These are phyloP conservation scores for Brettanomyces sp. DNA, from an alignment of 805 yeast genomes.

Conservation along the genomic window DNA sequence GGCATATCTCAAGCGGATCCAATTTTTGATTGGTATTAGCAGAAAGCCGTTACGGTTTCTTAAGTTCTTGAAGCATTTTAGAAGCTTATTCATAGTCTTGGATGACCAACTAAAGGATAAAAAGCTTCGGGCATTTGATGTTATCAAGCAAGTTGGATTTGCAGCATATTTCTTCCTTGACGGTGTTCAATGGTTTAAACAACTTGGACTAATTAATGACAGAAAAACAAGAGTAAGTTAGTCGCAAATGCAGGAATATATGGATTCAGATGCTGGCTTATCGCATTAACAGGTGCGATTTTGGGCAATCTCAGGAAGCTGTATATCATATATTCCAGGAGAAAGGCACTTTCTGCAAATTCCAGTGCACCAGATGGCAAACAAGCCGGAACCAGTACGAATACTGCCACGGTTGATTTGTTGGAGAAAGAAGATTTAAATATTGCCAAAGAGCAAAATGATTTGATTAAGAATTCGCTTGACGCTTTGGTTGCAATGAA, in stretches of 20 bases:
- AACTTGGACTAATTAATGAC: slow-evolving; percentile 44
- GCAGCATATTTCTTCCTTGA: slow-evolving; percentile 58
- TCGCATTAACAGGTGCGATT: slow-evolving; percentile 57
- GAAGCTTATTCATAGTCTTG: slow-evolving; percentile 55
- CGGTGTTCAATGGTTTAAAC: slow-evolving; percentile 50
- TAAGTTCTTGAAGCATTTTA: slow-evolving; percentile 68
- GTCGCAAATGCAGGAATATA: slow-evolving; percentile 37
- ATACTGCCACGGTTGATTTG: slow-evolving; percentile 16
- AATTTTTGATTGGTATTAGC: slow-evolving; percentile 53
- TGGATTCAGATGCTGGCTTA: slow-evolving; percentile 69
- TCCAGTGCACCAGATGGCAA: slow-evolving; percentile 6
- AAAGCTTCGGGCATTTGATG: slow-evolving; percentile 39
- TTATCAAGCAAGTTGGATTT: slow-evolving; percentile 50
- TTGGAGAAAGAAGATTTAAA: slow-evolving; percentile 10
- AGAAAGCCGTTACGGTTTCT: slow-evolving; percentile 80
- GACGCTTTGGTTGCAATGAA: slow-evolving; percentile 72
- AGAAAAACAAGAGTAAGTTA: slow-evolving; percentile 9
- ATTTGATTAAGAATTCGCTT: slow-evolving; percentile 61
- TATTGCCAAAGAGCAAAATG: slow-evolving; percentile 15
- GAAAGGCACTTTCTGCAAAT: slow-evolving; percentile 19
- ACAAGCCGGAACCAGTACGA: slow-evolving; percentile 18
- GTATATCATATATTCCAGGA: slow-evolving; percentile 31
- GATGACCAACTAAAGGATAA: slow-evolving; percentile 66
- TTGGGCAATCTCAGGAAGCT: slow-evolving; percentile 48
- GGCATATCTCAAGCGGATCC: slow-evolving; percentile 45